Percentiles rank a stretch among this genome's conserved stretches.
Conservation (phyloP, 1,139 yeast species). For the Lodderomyces margitis region DNA sequence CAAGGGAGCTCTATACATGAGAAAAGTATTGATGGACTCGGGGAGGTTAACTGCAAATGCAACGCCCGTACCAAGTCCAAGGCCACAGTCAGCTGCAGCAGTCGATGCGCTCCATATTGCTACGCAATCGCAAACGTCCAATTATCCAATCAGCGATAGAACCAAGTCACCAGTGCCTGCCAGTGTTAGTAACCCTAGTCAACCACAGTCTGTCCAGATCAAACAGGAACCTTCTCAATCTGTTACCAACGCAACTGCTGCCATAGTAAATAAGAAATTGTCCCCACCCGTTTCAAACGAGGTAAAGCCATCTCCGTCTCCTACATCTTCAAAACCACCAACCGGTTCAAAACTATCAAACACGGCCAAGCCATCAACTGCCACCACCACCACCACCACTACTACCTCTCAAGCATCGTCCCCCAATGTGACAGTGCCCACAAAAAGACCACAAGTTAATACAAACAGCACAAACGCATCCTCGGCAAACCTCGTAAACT, state of each 20-base stretch:
- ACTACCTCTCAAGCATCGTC: constrained; percentile 14
- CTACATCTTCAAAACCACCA: constrained; percentile 3
- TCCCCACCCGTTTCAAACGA: neutral
- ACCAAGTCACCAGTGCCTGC: constrained; percentile 6
- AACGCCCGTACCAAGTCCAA: constrained; percentile 12
- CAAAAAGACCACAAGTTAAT: constrained; percentile 4
- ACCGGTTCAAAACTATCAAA: constrained; percentile 10
- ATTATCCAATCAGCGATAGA: constrained; percentile 6
- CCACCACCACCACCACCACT: constrained; percentile 12
- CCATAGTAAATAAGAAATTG: constrained; percentile 1
- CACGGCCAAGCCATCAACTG: constrained; percentile 9
- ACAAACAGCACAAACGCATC: constrained; percentile 2
- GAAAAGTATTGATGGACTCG: constrained; percentile 37
- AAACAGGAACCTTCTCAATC: neutral
- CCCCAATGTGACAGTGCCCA: constrained; percentile 11
- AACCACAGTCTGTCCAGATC: neutral
- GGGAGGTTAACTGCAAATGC: constrained; percentile 20
- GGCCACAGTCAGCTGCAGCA: constrained; percentile 9
- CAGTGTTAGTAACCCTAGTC: neutral
- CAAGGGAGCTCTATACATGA: constrained; percentile 39
- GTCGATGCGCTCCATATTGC: too few species aligned
- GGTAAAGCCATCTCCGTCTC: neutral
- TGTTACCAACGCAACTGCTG: neutral
- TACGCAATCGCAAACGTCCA: constrained; percentile 2
- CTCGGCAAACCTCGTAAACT: constrained; percentile 3